A percentile compares a stretch with the other conserved stretches of the same genome.
phyloP scores from a whole-genome alignment of 1,139 yeast genomes.

The Hansenula anomala region DNA sequence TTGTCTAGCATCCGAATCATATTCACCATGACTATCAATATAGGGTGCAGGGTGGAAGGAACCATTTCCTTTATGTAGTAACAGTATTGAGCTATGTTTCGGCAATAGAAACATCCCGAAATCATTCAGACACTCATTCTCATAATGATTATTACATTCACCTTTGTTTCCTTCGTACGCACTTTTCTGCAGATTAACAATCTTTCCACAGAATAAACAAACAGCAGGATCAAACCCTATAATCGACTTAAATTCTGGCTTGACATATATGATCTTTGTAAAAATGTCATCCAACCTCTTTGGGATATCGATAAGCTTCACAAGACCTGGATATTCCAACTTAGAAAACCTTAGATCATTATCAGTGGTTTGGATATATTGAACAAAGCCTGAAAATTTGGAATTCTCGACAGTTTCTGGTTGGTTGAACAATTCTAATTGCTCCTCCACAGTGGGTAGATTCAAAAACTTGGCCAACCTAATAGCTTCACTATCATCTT shows the following conservation, averaged over 20 bases:
- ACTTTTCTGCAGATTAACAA: constrained; percentile 60
- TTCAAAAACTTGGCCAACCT: constrained; percentile 49
- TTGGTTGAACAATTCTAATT: constrained; percentile 17
- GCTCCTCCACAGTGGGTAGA: constrained; percentile 37
- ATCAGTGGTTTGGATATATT: constrained; percentile 18
- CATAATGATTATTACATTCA: constrained; percentile 62
- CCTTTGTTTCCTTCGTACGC: constrained; percentile 50
- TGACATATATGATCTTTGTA: constrained; percentile 47
- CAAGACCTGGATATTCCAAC: constrained; percentile 58
- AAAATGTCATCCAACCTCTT: constrained; percentile 67
- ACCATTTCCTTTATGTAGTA: constrained; percentile 69
- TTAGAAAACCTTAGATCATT: constrained; percentile 17
- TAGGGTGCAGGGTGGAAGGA: constrained; percentile 84
- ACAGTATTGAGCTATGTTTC: constrained; percentile 63
- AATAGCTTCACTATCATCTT: constrained; percentile 48
- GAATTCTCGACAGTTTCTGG: constrained; percentile 12
- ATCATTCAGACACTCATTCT: constrained; percentile 61
- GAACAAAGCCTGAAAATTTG: constrained; percentile 14
- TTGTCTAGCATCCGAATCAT: constrained; percentile 68
- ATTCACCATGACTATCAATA: constrained; percentile 82
- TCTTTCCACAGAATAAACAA: constrained; percentile 76
- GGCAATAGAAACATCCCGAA: constrained; percentile 80
- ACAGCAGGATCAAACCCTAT: constrained; percentile 73
- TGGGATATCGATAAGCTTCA: constrained; percentile 57
- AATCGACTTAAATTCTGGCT: constrained; percentile 25